Evolutionary conservation across 768 basidiomycete genomes (phyloP), one percentile per base, ranked within the genome.

Genomic region (Kwoniella sp.): DNA sequence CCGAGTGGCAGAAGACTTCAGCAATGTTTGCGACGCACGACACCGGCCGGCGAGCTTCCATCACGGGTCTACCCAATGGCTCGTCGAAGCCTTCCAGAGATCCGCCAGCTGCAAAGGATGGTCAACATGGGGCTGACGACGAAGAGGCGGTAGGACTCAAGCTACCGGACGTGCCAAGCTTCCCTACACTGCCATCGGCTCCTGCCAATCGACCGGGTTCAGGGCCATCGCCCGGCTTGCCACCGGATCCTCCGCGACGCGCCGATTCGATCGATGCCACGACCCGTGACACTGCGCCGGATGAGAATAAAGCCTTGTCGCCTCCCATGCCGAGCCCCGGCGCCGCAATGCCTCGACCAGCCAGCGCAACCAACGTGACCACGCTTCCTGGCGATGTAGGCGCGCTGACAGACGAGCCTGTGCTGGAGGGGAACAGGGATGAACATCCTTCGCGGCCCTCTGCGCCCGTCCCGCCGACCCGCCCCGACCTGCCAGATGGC

Each of bases 161-260:
- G 6, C 61, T 65, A 32, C 70, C 70, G 0, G 65, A 62, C 27
- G 51, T 70, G 0, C 62, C 65, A 2, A 42, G 46, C 19, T 64
- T 65, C 37, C 54, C 60, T 12, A 27, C 29, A 19, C 43, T 68
- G 19, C 67, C 67, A 5, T 69, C 67, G 20, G 67, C 61, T n/a
- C 67, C 67, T 1, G 42, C 61, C 2, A 20, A 46, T 19, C 41
- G 48, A 20, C 67, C 67, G n/a, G 57, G 57, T n/a, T n/a, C 47
- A 22, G 33, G 33, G 14, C 7, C 19, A 12, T 31, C 29, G 11
- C 36, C 42, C 3, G 32, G 34, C 19, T 15, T 59, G 37, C 37
- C 9, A 9, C 60, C 60, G 4, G 44, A 48, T 9, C 54, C 60
- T 8, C 66, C 63, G 11, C 29, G 49, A 1, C 42, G 57, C 37